Percentiles rank a stretch among this genome's conserved stretches.
phyloP scores from a whole-genome alignment of 179 eudicot genomes.

The Amaranthus tricolor region DNA sequence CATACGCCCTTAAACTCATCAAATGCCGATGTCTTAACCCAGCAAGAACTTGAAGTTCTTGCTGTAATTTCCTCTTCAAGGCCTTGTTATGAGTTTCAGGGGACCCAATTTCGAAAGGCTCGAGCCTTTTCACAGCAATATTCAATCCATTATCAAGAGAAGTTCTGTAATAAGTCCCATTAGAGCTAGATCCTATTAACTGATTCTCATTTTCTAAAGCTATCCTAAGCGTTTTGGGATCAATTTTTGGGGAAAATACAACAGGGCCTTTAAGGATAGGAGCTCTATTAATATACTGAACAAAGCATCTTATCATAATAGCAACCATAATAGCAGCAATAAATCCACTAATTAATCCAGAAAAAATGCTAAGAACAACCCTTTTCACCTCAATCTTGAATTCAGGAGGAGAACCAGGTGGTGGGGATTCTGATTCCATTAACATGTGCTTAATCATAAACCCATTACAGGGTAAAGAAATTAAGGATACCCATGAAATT shows the following conservation, averaged over 20 bases:
- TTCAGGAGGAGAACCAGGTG: constrained; percentile 28
- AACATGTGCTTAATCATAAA: constrained; percentile 12
- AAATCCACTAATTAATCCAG: constrained; percentile 60
- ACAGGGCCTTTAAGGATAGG: constrained; percentile 84
- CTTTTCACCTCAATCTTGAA: constrained; percentile 30
- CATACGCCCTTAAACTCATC: constrained; percentile 79
- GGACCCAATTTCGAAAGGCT: constrained; percentile 48
- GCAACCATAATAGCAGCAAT: constrained; percentile 50
- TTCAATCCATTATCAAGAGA: constrained; percentile 68
- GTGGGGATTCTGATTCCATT: constrained; percentile 32
- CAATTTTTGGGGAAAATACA: constrained; percentile 71
- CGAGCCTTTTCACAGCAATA: constrained; percentile 72
- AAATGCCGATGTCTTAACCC: constrained; percentile 65
- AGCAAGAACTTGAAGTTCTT: constrained; percentile 62
- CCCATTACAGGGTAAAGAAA: constrained; percentile 11
- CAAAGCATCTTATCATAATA: constrained; percentile 47
- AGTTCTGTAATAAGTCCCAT: constrained; percentile 56
- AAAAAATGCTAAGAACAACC: constrained; percentile 51
- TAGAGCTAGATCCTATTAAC: constrained; percentile 58
- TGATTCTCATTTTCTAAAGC: constrained; percentile 61
- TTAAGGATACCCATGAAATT: not conserved
- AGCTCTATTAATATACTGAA: constrained; percentile 48
- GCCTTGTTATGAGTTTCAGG: constrained; percentile 36
- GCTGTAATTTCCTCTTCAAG: constrained; percentile 55
- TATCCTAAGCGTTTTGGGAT: constrained; percentile 53